Evolutionary conservation across 2,329 filamentous ascomycete species (phyloP).

Genomic region (Knoxdaviesia proteae): DNA sequence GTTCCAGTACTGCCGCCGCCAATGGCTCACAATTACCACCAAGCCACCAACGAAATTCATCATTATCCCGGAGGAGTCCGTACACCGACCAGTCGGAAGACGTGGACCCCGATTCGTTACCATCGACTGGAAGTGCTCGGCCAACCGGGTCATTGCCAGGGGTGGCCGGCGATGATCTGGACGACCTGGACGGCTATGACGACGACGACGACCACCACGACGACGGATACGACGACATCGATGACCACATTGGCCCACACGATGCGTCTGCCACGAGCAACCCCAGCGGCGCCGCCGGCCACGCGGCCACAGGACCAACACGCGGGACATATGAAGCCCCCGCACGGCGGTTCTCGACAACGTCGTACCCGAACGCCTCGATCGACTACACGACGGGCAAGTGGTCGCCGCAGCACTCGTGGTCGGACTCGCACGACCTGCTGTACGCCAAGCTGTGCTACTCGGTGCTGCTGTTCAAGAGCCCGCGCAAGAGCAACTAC

Average conservation of each 20-base stretch:
- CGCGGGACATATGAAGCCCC: slow-evolving; percentile 3
- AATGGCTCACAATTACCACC: too few species aligned
- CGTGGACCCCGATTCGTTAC: too few species aligned
- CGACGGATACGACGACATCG: slow-evolving; percentile 6
- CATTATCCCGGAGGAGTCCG: too few species aligned
- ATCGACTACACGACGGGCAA: slow-evolving; percentile 29
- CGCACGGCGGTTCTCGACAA: slow-evolving; percentile 20
- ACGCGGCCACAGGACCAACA: slow-evolving; percentile 5
- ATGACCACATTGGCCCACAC: slow-evolving; percentile 1
- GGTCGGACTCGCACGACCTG: slow-evolving; percentile 34
- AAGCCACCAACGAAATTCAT: too few species aligned
- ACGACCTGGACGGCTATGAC: slow-evolving; percentile 2
- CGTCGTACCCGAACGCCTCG: slow-evolving; percentile 22
- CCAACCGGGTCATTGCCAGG: too few species aligned
- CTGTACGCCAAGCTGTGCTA: slow-evolving; percentile 40
- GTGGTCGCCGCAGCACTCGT: slow-evolving; percentile 33
- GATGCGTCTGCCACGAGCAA: neutral
- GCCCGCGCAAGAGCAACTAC: slow-evolving; percentile 35
- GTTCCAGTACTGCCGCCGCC: too few species aligned
- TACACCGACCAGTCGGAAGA: too few species aligned
- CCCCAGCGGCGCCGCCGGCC: neutral
- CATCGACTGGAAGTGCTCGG: too few species aligned
- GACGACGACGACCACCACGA: slow-evolving; percentile 5
- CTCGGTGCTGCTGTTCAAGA: slow-evolving; percentile 33
- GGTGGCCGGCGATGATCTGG: neutral